A percentile compares a stretch with the other conserved stretches of the same genome.
Evolutionary conservation across 225 moss, liverwort and hornwort species (phyloP).

Genomic region (Climacium dendroides): DNA sequence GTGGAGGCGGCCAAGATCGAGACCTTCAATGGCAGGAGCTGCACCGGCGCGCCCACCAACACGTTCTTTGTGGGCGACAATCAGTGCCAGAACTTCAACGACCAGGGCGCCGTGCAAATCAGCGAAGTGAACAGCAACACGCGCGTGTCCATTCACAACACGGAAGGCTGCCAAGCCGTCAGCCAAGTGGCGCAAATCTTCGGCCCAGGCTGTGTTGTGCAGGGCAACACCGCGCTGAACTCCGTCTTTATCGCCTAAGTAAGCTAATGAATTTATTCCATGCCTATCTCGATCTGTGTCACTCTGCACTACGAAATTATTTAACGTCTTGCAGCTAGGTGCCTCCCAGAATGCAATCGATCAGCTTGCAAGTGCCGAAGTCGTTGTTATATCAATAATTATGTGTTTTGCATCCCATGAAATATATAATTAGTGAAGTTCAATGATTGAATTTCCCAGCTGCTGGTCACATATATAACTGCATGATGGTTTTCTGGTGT

Average conservation of each 20-base stretch:
- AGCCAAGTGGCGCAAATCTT: slow-evolving; percentile 18
- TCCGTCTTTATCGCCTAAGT: slow-evolving; percentile 12
- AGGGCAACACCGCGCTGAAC: slow-evolving; percentile 4
- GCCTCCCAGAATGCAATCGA: too few relatives aligned
- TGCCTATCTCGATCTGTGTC: too few relatives aligned
- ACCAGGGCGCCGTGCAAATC: slow-evolving; percentile 23
- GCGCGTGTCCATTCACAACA: slow-evolving; percentile 38
- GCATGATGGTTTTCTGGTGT: not conserved
- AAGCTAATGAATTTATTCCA: not conserved
- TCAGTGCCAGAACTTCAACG: slow-evolving; percentile 12
- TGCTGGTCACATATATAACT: not conserved
- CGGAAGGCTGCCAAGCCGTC: not conserved
- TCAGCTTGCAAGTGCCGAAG: not conserved
- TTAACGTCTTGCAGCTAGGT: not conserved
- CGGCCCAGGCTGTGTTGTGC: slow-evolving; percentile 17
- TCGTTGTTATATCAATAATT: too few relatives aligned
- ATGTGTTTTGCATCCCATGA: not conserved
- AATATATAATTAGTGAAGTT: too few relatives aligned
- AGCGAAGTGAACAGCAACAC: not conserved
- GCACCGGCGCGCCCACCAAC: slow-evolving; percentile 2
- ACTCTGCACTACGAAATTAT: not conserved
- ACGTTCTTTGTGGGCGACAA: not conserved
- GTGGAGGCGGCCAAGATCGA: slow-evolving; percentile 1
- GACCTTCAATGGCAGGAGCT: not conserved
- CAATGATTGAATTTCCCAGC: too few relatives aligned